phyloP scores from a whole-genome alignment of 1,284 basidiomycete genomes.

The Cutaneotrichosporon sp. region DNA sequence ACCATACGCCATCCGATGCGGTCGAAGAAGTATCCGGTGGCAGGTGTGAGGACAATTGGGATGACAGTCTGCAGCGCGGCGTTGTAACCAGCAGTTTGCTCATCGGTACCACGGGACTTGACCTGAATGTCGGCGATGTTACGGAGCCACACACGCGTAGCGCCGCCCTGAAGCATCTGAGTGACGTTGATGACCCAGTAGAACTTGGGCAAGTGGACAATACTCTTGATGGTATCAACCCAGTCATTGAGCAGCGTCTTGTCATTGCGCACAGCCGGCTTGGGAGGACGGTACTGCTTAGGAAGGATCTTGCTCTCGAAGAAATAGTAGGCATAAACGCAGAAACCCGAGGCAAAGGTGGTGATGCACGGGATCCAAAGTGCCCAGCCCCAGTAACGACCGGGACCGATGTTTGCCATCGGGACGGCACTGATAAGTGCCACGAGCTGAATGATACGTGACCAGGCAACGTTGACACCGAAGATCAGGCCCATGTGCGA shows the following conservation, averaged over 20 bases:
- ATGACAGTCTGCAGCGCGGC: slow-evolving; percentile 46
- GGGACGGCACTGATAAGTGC: slow-evolving; percentile 31
- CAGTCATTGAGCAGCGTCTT: slow-evolving; percentile 10
- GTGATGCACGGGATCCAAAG: slow-evolving; percentile 30
- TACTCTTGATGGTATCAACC: slow-evolving; percentile 3
- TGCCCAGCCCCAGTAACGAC: slow-evolving; percentile 32
- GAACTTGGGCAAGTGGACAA: slow-evolving; percentile 26
- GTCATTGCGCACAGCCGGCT: slow-evolving; percentile 9
- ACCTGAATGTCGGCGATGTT: slow-evolving; percentile 50
- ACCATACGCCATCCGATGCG: slow-evolving; percentile 39
- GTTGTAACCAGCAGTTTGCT: slow-evolving; percentile 50
- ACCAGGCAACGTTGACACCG: slow-evolving; percentile 39
- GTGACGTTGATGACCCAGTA: slow-evolving; percentile 34
- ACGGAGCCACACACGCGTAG: slow-evolving; percentile 44
- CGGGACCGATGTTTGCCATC: slow-evolving; percentile 30
- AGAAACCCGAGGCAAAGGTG: background rate
- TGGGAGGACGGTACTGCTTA: slow-evolving; percentile 5
- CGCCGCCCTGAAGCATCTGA: slow-evolving; percentile 43
- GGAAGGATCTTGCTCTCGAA: slow-evolving; percentile 37
- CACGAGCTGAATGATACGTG: slow-evolving; percentile 32
- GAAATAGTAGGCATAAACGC: slow-evolving; percentile 36
- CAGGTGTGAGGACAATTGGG: slow-evolving; percentile 50
- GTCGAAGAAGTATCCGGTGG: slow-evolving; percentile 44
- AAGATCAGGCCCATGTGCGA: slow-evolving; percentile 32
- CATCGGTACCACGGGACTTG: slow-evolving; percentile 45